These are phyloP conservation scores for Phytophthora ramorum DNA, from an alignment of 352 stramenopile species.

Conservation along the genomic window DNA sequence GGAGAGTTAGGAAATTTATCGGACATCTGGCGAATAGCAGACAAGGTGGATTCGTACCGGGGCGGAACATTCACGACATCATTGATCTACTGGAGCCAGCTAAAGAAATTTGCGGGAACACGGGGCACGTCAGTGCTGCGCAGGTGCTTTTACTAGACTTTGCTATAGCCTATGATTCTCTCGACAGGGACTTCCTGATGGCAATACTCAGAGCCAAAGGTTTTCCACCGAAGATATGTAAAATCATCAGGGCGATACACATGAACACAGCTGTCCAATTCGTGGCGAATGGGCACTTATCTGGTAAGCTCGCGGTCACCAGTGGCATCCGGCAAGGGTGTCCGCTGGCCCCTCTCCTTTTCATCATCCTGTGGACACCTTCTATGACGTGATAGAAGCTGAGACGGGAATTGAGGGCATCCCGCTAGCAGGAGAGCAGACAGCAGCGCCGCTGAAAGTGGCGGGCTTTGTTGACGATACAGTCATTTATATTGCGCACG, in stretches of 20 bases:
- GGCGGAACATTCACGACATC: no score
- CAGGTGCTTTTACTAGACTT: no score
- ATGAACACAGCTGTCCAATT: background rate
- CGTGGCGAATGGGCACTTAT: background rate
- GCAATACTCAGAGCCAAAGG: constrained; percentile 1
- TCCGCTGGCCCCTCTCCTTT: constrained; percentile 6
- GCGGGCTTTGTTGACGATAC: background rate
- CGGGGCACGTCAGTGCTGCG: no score
- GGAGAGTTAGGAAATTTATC: no score
- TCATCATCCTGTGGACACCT: background rate
- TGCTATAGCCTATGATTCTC: constrained; percentile 6
- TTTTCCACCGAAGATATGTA: background rate
- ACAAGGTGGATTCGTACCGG: no score
- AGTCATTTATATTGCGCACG: background rate
- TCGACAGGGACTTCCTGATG: constrained; percentile 8
- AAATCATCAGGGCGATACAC: background rate
- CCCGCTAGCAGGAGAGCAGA: no score
- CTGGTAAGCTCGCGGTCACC: background rate
- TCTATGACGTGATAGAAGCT: constrained; percentile 1
- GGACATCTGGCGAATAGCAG: no score
- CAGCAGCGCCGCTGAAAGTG: no score
- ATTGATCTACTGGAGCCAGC: no score
- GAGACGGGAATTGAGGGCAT: background rate
- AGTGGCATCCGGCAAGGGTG: constrained; percentile 4
- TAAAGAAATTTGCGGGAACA: no score